Conservation (phyloP, 306 rosid species). For the Prinsepia uniflora region DNA sequence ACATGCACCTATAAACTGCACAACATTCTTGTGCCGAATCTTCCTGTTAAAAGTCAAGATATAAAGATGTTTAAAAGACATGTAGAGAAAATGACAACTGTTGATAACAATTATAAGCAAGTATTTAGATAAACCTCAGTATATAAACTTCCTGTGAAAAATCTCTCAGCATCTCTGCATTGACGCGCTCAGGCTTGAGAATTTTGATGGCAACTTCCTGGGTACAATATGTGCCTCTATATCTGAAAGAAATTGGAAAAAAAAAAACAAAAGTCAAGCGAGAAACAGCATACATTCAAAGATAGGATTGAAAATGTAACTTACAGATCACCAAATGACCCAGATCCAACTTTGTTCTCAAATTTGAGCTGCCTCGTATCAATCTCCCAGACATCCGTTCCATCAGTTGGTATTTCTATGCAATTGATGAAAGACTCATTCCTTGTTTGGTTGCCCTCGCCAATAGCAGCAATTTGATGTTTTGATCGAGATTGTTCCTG, state of each 20-base stretch:
- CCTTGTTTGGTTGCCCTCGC: constrained; percentile 47
- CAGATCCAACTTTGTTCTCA: constrained; percentile 93
- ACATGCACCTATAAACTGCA: constrained; percentile 97
- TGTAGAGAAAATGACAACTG: constrained; percentile 12
- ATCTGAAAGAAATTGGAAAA: constrained; percentile 47
- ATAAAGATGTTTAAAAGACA: constrained; percentile 12
- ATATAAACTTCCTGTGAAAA: constrained; percentile 98
- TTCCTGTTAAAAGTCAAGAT: constrained; percentile 57
- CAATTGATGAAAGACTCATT: constrained; percentile 43
- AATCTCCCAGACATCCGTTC: constrained; percentile 97
- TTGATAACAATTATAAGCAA: constrained; percentile 17
- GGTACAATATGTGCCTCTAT: constrained; percentile 83
- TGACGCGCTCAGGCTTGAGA: constrained; percentile 80
- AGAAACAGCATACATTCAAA: constrained; percentile 23
- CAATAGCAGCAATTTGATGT: constrained; percentile 39
- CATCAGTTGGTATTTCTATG: constrained; percentile 90
- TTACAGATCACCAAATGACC: constrained; percentile 94
- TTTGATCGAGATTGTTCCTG: constrained; percentile 59
- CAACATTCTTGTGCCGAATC: constrained; percentile 96
- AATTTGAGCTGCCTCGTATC: constrained; percentile 69
- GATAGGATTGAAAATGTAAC: constrained; percentile 36
- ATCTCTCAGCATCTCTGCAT: constrained; percentile 79
- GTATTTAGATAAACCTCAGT: constrained; percentile 68
- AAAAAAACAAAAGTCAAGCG: constrained; percentile 32
- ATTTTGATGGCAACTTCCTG: constrained; percentile 97